Percentiles rank a stretch among this genome's conserved stretches.
These are phyloP conservation scores for Tetracladium marchalianum DNA, from an alignment of 495 filamentous ascomycete species.

Conservation along the genomic window DNA sequence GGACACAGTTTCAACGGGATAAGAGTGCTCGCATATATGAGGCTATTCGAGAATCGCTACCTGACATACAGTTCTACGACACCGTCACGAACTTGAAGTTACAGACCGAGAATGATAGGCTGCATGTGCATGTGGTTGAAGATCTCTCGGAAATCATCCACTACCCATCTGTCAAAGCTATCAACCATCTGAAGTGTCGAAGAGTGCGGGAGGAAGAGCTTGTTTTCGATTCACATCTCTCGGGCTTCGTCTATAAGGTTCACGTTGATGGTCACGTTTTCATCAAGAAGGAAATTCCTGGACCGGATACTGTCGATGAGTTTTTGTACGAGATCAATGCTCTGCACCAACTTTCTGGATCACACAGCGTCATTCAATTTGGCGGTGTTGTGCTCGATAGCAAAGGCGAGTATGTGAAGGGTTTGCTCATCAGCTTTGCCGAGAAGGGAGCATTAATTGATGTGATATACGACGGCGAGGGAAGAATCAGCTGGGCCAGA, in stretches of 20 bases:
- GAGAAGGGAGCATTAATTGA: conserved; percentile 85
- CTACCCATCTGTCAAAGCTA: conserved; percentile 66
- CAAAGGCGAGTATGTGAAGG: conserved; percentile 63
- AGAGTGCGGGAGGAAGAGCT: conserved; percentile 63
- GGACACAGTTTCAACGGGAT: conserved; percentile 76
- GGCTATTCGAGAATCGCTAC: conserved; percentile 83
- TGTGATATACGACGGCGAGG: conserved; percentile 64
- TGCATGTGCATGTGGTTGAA: conserved; percentile 98
- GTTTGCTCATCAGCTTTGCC: conserved; percentile 82
- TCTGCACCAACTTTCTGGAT: conserved; percentile 62
- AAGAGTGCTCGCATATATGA: conserved; percentile 95
- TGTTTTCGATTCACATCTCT: conserved; percentile 83
- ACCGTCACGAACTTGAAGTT: conserved; percentile 95
- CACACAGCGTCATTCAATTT: conserved; percentile 75
- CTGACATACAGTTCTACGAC: conserved; percentile 88
- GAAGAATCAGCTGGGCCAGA: conserved; percentile 54
- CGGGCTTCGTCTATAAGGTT: conserved; percentile 97
- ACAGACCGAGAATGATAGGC: conserved; percentile 75
- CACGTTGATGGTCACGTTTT: conserved; percentile 52
- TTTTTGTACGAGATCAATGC: conserved; percentile 98
- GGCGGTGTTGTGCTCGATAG: conserved; percentile 87
- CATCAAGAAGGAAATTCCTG: conserved; percentile 98
- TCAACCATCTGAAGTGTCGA: conserved; percentile 64
- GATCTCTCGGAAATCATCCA: conserved; percentile 92
- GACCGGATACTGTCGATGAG: conserved; percentile 91